These are phyloP conservation scores for Xylariaceae sp. DNA, from an alignment of 2,329 filamentous ascomycete species.

Conservation along the genomic window DNA sequence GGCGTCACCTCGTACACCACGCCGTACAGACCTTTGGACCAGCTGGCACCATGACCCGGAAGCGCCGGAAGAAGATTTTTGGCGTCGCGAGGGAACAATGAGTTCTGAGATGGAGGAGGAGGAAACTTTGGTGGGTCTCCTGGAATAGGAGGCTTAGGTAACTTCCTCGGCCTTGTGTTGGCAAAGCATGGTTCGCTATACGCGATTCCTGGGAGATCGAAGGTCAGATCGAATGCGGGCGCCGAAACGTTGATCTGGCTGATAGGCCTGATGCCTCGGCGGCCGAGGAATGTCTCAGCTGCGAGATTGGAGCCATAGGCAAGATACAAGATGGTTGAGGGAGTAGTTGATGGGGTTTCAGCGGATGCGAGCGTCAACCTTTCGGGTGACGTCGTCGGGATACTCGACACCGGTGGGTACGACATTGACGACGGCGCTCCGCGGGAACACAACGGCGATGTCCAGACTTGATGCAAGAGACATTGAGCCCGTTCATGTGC, in stretches of 20 bases:
- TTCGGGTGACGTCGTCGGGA: slow-evolving; percentile 34
- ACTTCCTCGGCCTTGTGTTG: slow-evolving; percentile 64
- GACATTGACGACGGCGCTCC: slow-evolving; percentile 4
- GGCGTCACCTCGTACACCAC: slow-evolving; percentile 93
- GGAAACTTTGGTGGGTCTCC: slow-evolving; percentile 27
- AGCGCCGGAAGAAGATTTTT: slow-evolving; percentile 13
- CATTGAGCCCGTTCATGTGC: slow-evolving; percentile 10
- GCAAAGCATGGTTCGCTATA: slow-evolving; percentile 92
- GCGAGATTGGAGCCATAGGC: slow-evolving; percentile 91
- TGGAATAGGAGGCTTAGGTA: slow-evolving; percentile 39
- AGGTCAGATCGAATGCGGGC: slow-evolving; percentile 72
- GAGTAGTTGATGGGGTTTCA: slow-evolving; percentile 17
- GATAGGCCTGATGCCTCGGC: slow-evolving; percentile 74
- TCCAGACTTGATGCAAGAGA: slow-evolving; percentile 15
- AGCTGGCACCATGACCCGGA: slow-evolving; percentile 45
- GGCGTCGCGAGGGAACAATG: slow-evolving; percentile 19
- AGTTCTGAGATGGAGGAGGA: slow-evolving; percentile 27
- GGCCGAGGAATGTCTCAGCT: slow-evolving; percentile 72
- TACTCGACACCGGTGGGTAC: slow-evolving; percentile 28
- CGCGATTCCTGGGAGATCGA: slow-evolving; percentile 80
- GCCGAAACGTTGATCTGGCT: slow-evolving; percentile 78
- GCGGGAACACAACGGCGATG: slow-evolving; percentile 10
- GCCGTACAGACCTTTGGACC: slow-evolving; percentile 81
- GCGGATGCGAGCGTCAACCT: slow-evolving; percentile 36
- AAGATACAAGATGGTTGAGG: slow-evolving; percentile 65